These are phyloP conservation scores for Colletotrichum tofieldiae DNA, from an alignment of 2,329 filamentous ascomycete species.

Conservation along the genomic window DNA sequence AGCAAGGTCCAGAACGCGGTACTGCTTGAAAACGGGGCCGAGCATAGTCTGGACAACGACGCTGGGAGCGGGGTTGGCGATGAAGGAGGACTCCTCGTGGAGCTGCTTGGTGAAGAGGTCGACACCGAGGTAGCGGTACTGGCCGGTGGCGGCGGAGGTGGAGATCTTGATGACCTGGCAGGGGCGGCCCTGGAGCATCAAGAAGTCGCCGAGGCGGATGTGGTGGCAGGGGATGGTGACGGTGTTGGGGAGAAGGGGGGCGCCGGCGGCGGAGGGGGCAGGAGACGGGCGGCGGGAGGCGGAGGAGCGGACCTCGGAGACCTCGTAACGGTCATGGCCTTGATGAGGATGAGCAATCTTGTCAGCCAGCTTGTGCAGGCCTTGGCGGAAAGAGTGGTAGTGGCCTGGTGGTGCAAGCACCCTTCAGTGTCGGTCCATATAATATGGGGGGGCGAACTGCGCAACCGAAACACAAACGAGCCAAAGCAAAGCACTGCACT, in stretches of 20 bases:
- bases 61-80: constrained; percentile 96
- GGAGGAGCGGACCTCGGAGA: constrained; percentile 60
- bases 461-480: constrained; percentile 41
- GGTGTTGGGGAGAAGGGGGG: constrained; percentile 76
- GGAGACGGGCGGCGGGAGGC: constrained; percentile 51
- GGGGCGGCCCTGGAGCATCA: constrained; percentile 98
- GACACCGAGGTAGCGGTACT: constrained; percentile 99
- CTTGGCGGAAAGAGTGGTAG: constrained; percentile 72
- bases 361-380: constrained; percentile 72
- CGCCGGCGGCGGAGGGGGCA: constrained; percentile 52
- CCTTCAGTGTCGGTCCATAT: constrained; percentile 40
- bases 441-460: constrained; percentile 37
- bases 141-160: constrained; percentile 95
- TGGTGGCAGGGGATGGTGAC: constrained; percentile 99
- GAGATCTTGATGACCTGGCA: constrained; percentile 99
- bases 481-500: constrained; percentile 33
- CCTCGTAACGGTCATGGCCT: constrained; percentile 60
- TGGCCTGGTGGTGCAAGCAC: constrained; percentile 59
- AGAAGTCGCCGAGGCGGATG: constrained; percentile 98
- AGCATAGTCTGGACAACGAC: constrained; percentile 99
- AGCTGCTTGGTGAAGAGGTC: constrained; percentile 99
- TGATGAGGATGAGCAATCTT: constrained; percentile 64
- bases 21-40: constrained; percentile 99
- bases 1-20: constrained; percentile 98
- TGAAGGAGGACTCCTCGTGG: constrained; percentile 97